These are phyloP conservation scores for Clohesyomyces aquaticus DNA, from an alignment of 495 filamentous ascomycete species.

Conservation along the genomic window DNA sequence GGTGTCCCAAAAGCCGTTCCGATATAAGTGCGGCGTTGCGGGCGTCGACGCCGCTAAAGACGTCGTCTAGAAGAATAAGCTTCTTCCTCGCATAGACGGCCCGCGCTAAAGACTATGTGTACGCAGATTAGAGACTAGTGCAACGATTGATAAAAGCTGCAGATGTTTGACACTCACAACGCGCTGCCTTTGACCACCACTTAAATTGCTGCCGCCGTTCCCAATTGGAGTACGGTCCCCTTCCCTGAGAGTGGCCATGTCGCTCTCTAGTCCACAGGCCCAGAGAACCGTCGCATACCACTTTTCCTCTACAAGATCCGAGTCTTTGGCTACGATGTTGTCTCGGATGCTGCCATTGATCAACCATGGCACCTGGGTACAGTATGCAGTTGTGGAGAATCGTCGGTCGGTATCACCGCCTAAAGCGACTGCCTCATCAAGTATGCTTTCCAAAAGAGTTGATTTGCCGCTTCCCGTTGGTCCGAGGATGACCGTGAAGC, in stretches of 20 bases:
- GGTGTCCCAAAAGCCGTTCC: constrained; percentile 6
- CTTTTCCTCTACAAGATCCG: not conserved
- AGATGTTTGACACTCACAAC: constrained; percentile 1
- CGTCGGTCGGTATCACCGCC: not conserved
- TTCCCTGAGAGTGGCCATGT: not conserved
- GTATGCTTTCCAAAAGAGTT: constrained; percentile 4
- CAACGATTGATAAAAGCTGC: constrained; percentile 1
- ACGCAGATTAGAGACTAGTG: not conserved
- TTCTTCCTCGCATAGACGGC: constrained; percentile 4
- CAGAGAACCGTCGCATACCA: constrained; percentile 9
- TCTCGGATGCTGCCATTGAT: constrained; percentile 7
- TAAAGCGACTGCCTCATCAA: constrained; percentile 2
- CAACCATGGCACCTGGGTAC: constrained; percentile 7
- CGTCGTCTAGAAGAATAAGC: constrained; percentile 3
- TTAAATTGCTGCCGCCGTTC: constrained; percentile 4
- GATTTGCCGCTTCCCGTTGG: constrained; percentile 7
- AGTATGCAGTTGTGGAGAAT: constrained; percentile 3
- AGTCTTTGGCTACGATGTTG: not conserved
- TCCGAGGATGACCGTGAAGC: constrained; percentile 7
- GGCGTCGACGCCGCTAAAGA: constrained; percentile 7
- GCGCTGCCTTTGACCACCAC: constrained; percentile 9
- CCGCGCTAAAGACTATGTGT: constrained; percentile 2
- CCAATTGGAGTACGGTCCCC: constrained; percentile 1
- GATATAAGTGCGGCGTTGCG: constrained; percentile 7
- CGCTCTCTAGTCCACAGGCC: constrained; percentile 4